Percentiles rank a stretch among this genome's conserved stretches.
These are phyloP conservation scores for Aulographum hederae DNA, from an alignment of 2,329 filamentous ascomycete genomes.

Conservation along the genomic window DNA sequence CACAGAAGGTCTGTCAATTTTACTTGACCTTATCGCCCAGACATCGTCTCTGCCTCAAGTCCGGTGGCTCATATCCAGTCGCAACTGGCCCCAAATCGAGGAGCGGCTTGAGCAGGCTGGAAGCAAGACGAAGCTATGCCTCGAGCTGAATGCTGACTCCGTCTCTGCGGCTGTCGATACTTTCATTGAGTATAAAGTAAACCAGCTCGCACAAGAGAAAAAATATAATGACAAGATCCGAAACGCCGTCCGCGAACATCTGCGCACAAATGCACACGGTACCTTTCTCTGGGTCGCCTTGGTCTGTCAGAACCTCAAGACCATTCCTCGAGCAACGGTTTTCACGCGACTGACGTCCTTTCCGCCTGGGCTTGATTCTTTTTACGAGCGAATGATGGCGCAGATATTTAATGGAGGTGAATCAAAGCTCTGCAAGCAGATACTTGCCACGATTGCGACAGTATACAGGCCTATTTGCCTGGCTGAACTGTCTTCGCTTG, in stretches of 20 bases:
- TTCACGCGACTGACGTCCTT: conserved; percentile 10
- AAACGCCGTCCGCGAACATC: conserved; percentile 8
- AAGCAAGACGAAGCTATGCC: conserved; percentile 12
- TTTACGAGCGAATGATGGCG: conserved; percentile 22
- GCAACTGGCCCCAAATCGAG: conserved; percentile 22
- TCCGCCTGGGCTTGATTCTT: conserved; percentile 15
- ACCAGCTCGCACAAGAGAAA: conserved; percentile 10
- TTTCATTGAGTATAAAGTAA: conserved; percentile 21
- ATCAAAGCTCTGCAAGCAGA: conserved; percentile 12
- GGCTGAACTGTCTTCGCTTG: conserved; percentile 14
- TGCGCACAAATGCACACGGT: conserved; percentile 15
- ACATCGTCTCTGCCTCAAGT: conserved; percentile 1
- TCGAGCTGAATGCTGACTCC: conserved; percentile 17
- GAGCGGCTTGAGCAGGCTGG: conserved; percentile 9
- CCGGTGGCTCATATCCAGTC: conserved; percentile 25
- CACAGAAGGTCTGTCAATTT: conserved; percentile 7
- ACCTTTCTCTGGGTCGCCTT: conserved; percentile 29
- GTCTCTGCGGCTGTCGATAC: conserved; percentile 16
- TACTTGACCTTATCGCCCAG: conserved; percentile 2
- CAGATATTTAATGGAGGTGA: conserved; percentile 14
- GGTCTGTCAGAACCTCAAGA: conserved; percentile 16
- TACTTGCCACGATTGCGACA: conserved; percentile 15
- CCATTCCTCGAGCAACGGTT: conserved; percentile 6
- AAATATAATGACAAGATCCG: conserved; percentile 9
- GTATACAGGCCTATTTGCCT: conserved; percentile 20